phyloP scores from a whole-genome alignment of 345 rosid genomes.

The Draba incana region DNA sequence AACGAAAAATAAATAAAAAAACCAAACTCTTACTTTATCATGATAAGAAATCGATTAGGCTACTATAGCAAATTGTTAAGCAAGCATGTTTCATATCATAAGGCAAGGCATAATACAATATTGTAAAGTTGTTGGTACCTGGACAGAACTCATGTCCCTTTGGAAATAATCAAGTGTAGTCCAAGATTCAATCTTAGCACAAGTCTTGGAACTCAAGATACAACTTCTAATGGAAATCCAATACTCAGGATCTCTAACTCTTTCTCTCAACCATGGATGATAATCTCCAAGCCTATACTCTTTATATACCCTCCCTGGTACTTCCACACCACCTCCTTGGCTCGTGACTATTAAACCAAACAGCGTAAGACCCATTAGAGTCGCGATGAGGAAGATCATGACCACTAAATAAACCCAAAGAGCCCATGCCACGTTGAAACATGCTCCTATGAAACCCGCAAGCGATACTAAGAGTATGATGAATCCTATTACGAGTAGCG shows the following conservation, averaged over 20 bases:
- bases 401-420: constrained; percentile 94
- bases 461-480: constrained; percentile 72
- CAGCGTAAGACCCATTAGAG: constrained; percentile 67
- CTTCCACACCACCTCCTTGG: constrained; percentile 73
- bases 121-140: constrained; percentile 50
- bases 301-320: constrained; percentile 68
- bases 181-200: constrained; percentile 68
- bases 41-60: too few species aligned
- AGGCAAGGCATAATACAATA: background rate
- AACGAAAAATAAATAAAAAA: too few species aligned
- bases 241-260: constrained; percentile 60
- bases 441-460: constrained; percentile 92
- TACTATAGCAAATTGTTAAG: too few species aligned
- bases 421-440: constrained; percentile 86
- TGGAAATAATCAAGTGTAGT: constrained; percentile 79
- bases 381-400: constrained; percentile 75
- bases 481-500: constrained; percentile 80
- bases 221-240: constrained; percentile 80
- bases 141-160: constrained; percentile 68
- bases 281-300: constrained; percentile 79
- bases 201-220: constrained; percentile 72
- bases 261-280: constrained; percentile 77
- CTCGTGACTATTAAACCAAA: constrained; percentile 84
- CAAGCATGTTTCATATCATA: too few species aligned
- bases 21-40: too few species aligned